phyloP scores from a whole-genome alignment of 2,329 filamentous ascomycete genomes.

The Ambrosiella cleistominuta region DNA sequence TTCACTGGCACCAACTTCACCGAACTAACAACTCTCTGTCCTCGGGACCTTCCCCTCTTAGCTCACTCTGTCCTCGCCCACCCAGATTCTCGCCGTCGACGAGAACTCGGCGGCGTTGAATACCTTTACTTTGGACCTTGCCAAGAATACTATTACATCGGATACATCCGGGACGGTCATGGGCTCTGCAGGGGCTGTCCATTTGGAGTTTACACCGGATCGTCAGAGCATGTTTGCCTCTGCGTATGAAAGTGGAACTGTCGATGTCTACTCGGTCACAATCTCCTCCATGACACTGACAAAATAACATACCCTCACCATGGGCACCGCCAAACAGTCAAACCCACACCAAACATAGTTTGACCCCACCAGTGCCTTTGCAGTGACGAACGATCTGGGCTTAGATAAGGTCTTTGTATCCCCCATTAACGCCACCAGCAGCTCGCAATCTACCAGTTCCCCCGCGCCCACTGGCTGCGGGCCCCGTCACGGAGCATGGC shows the following conservation, averaged over 20 bases:
- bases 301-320: conserved; percentile 12
- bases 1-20: conserved; percentile 19
- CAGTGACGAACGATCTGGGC: conserved; percentile 32
- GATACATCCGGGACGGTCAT: conserved; percentile 23
- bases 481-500: conserved; percentile 27
- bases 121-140: conserved; percentile 23
- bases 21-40: conserved; percentile 21
- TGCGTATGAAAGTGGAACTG: conserved; percentile 12
- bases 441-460: conserved; percentile 21
- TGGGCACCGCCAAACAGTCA: conserved; percentile 20
- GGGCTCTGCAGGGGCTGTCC: conserved; percentile 19
- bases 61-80: conserved; percentile 25
- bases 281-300: conserved; percentile 17
- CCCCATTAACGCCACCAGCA: conserved; percentile 26
- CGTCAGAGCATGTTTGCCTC: conserved; percentile 6
- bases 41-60: conserved; percentile 25
- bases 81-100: conserved; percentile 29
- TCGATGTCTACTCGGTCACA: conserved; percentile 20
- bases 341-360: conserved; percentile 31
- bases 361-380: conserved; percentile 32
- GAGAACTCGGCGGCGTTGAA: conserved; percentile 27
- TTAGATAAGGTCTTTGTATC: conserved; percentile 30
- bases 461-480: conserved; percentile 24
- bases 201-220: conserved; percentile 15
- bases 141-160: conserved; percentile 18